phyloP scores from a whole-genome alignment of 1,284 basidiomycete genomes.

The Fistulinella cinereoalba region DNA sequence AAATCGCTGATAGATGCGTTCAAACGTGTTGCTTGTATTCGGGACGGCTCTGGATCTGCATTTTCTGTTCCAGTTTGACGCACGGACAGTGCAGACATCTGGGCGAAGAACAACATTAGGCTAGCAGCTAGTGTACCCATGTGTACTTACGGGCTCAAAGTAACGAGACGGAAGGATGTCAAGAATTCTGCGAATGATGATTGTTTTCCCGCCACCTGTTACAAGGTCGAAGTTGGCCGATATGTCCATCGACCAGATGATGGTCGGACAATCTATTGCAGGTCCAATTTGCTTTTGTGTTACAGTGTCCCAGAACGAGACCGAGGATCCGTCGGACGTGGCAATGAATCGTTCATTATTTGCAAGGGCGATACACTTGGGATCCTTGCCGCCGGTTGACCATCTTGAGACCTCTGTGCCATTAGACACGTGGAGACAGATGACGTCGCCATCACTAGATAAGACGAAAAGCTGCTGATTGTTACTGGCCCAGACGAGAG shows the following conservation, averaged over 20 bases:
- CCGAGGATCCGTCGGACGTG: not conserved
- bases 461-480: not conserved
- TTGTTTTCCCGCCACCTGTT: not conserved
- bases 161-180: not conserved
- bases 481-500: constrained; percentile 5
- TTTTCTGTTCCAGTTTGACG: too few species aligned
- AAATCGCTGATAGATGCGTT: too few species aligned
- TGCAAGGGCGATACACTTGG: not conserved
- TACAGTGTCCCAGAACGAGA: not conserved
- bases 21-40: too few species aligned
- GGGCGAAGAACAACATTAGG: too few species aligned
- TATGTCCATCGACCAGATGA: not conserved
- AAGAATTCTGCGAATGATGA: not conserved
- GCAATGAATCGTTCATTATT: not conserved
- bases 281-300: not conserved
- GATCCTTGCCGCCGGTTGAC: not conserved
- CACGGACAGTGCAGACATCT: too few species aligned
- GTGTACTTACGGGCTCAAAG: not conserved
- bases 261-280: not conserved
- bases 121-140: too few species aligned
- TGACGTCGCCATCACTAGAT: not conserved
- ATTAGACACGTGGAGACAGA: not conserved
- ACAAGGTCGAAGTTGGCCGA: not conserved
- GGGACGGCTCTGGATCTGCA: too few species aligned
- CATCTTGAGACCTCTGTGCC: not conserved